phyloP scores from a whole-genome alignment of 140 eudicot species.

The Cichorium intybus region DNA sequence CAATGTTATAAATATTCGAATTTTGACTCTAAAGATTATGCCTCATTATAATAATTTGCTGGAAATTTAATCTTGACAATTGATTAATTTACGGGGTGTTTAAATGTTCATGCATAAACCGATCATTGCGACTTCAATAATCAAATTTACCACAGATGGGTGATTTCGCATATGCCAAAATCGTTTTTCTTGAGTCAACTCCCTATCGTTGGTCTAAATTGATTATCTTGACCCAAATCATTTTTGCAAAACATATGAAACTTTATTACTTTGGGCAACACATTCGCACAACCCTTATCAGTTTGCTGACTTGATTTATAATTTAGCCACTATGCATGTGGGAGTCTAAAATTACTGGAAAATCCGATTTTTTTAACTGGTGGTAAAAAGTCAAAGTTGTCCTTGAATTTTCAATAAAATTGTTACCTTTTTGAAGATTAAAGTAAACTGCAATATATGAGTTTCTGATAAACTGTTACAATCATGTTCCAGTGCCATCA shows the following conservation, averaged over 20 bases:
- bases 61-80: not conserved
- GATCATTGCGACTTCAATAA: not conserved
- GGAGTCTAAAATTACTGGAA: not conserved
- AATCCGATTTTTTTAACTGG: not conserved
- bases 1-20: conserved; percentile 8
- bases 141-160: not conserved
- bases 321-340: not conserved
- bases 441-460: not conserved
- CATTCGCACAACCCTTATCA: not conserved
- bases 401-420: not conserved
- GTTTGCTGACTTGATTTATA: not conserved
- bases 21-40: conserved; percentile 10
- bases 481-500: conserved; percentile 60
- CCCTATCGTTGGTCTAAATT: too few relatives aligned
- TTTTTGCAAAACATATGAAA: not conserved
- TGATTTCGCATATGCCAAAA: not conserved
- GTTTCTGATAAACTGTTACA: conserved; percentile 19
- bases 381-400: not conserved
- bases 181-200: not conserved
- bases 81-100: not conserved
- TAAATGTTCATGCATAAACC: not conserved
- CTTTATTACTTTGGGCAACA: not conserved
- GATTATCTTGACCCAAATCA: not conserved
- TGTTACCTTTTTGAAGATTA: not conserved
- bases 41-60: not conserved